Conservation (phyloP, 305 asterid genomes). For the Fraxinus paxiana region DNA sequence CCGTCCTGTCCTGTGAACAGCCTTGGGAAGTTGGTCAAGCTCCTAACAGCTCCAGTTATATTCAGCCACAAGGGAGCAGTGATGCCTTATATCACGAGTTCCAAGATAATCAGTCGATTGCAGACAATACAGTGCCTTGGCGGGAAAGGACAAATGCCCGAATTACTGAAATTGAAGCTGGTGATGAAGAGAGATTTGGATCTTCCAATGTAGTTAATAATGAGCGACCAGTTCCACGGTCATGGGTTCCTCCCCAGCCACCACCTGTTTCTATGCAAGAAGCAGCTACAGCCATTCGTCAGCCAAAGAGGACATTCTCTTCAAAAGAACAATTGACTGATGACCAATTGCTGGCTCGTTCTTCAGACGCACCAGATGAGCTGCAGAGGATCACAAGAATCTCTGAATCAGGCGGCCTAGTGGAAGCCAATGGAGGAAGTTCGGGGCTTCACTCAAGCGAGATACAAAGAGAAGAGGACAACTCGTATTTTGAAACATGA, state of each 20-base stretch:
- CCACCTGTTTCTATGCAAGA: constrained; percentile 89
- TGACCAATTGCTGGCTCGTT: constrained; percentile 53
- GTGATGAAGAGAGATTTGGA: constrained; percentile 41
- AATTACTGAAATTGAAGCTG: constrained; percentile 59
- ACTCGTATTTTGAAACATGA: constrained; percentile 38
- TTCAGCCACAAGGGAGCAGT: constrained; percentile 44
- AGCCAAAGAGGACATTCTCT: constrained; percentile 57
- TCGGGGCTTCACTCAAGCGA: constrained; percentile 36
- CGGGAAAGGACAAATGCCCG: constrained; percentile 54
- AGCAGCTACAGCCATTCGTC: constrained; percentile 91
- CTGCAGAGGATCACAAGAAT: constrained; percentile 65
- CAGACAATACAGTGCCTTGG: constrained; percentile 50
- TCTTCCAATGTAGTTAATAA: constrained; percentile 28
- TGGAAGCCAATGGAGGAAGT: constrained; percentile 38
- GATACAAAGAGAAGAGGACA: constrained; percentile 41
- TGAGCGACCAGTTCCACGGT: constrained; percentile 48
- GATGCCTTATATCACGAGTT: constrained; percentile 30
- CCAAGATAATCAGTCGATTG: constrained; percentile 44
- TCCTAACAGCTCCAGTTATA: constrained; percentile 40
- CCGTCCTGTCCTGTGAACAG: constrained; percentile 36
- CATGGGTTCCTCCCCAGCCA: constrained; percentile 97
- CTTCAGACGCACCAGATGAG: constrained; percentile 54
- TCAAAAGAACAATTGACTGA: constrained; percentile 55
- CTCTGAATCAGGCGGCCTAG: constrained; percentile 66
- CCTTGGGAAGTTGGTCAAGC: constrained; percentile 76